These are phyloP conservation scores for Macrolepiota fuliginosa DNA, from an alignment of 768 basidiomycete species.

Conservation along the genomic window DNA sequence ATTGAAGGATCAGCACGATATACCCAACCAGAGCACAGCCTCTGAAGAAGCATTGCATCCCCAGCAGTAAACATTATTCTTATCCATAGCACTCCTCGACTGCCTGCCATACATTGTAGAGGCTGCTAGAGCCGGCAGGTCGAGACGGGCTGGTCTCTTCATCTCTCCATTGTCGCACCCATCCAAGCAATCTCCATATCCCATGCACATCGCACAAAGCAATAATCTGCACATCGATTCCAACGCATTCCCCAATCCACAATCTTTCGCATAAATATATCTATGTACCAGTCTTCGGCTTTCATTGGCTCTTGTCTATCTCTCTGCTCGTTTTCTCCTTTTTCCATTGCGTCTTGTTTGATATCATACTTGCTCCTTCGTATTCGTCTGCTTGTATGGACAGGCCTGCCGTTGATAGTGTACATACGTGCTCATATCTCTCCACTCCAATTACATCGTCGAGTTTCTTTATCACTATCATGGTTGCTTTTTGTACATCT, in stretches of 20 bases:
- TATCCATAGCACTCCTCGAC: constrained; percentile 23
- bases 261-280: constrained; percentile 18
- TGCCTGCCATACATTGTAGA: constrained; percentile 36
- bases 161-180: constrained; percentile 22
- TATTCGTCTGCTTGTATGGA: constrained; percentile 6
- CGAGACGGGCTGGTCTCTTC: constrained; percentile 15
- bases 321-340: constrained; percentile 16
- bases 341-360: constrained; percentile 4
- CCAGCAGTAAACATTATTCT: constrained; percentile 26
- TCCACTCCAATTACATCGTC: neutral
- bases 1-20: constrained; percentile 27
- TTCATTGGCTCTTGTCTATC: constrained; percentile 16
- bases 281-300: constrained; percentile 18
- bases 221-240: constrained; percentile 13
- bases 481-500: constrained; percentile 14
- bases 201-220: constrained; percentile 13
- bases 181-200: constrained; percentile 18
- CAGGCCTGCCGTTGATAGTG: constrained; percentile 1
- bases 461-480: constrained; percentile 9
- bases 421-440: constrained; percentile 11
- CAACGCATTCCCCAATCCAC: constrained; percentile 13
- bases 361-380: constrained; percentile 7
- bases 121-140: constrained; percentile 43
- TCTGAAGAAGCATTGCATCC: constrained; percentile 34
- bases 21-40: constrained; percentile 32